Base-by-base conservation (phyloP, 2,329 filamentous ascomycete species). In the Cadophora sp. region DNA sequence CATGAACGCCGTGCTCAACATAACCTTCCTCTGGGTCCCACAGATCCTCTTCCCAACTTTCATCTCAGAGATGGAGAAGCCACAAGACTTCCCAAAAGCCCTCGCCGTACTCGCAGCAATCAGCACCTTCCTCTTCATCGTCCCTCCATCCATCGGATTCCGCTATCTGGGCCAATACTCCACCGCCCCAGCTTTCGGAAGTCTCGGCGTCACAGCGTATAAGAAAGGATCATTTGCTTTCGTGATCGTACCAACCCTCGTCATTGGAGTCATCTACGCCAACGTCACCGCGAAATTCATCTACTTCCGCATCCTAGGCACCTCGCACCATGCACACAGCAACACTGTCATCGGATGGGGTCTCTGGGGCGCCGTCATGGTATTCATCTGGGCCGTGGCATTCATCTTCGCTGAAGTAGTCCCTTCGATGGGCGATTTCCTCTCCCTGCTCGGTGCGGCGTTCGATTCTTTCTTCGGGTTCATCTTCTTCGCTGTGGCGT, bases 1-100 rank as follows among this genome's bases (percentile, higher is more conserved):
- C 72, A 81, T 84, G 79, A 84, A 84, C 62, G 82, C 82, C 16
- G 81, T 83, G 0, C 71, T 84, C 14, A 84, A 83, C 69, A 81
- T 83, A 68, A 83, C 81, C 18, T 84, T 83, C 72, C 76, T 83
- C 55, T 84, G 81, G 82, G 81, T 83, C 0, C 82, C 82, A 1
- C 82, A 84, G 67, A 84, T 84, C 65, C 79, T 84, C 30, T 84
- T 84, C 73, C 83, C 83, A 1, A 81, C 80, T 16, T 84, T 84
- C 74, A 84, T 84, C 74, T 72, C 82, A 39, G 82, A 84, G 68
- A 83, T 83, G 82, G 79, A 83, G 66, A 74, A 73, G 14, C 82
- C 82, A 1, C 79, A 84, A 58, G 82, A 84, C 73, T 84, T 84
- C 74, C 82, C 82, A 53, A 84, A 84, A 66, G 76, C 82, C 2